These are phyloP conservation scores for Magnaporthales sp. DNA, from an alignment of 2,329 filamentous ascomycete species.

Conservation along the genomic window DNA sequence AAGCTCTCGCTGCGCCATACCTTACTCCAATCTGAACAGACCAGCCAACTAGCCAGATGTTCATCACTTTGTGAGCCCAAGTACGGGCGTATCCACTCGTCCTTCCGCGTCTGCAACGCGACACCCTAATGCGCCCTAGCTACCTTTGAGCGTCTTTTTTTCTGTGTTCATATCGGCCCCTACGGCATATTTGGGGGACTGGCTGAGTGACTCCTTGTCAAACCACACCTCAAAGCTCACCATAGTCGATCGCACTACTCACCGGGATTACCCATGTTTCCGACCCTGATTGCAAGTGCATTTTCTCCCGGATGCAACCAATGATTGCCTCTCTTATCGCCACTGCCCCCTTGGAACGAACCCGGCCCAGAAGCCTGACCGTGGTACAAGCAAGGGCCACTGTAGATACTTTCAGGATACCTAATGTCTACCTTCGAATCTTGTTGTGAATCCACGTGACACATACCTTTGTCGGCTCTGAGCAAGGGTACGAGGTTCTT, in stretches of 20 bases:
- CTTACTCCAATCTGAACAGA: neutral
- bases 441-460: neutral
- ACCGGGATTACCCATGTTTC: neutral
- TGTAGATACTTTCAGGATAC: neutral
- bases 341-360: neutral
- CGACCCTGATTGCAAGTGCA: neutral
- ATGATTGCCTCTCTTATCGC: neutral
- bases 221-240: neutral
- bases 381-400: neutral
- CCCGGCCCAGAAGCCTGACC: neutral
- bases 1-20: neutral
- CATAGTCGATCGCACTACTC: neutral
- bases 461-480: neutral
- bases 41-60: neutral
- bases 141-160: neutral
- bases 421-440: neutral
- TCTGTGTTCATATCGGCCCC: neutral
- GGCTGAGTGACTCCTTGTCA: neutral
- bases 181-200: neutral
- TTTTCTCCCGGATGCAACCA: slow-evolving; percentile 1
- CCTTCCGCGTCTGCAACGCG: neutral
- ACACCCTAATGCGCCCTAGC: neutral
- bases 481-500: neutral
- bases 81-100: neutral
- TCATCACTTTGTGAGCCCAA: neutral